Evolutionary conservation across 1,284 basidiomycete species (phyloP), one percentile per base, ranked within the genome.

Genomic region (Agroathelia rolfsii): DNA sequence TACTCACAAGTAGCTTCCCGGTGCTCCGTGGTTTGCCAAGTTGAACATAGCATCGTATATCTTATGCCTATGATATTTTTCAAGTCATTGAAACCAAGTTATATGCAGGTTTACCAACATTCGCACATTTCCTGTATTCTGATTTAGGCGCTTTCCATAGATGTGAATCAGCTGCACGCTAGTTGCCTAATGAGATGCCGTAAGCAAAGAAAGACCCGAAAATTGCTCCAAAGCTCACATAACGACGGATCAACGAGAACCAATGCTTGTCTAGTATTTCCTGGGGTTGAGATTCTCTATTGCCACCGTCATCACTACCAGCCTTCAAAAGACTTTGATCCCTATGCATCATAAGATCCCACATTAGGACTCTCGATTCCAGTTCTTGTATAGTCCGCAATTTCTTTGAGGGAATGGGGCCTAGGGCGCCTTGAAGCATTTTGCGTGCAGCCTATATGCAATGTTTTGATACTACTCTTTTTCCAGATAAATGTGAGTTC

Each of bases 221-320:
- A n/a, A 17, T 8, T 12, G 9, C n/a, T n/a, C n/a, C 6, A 3
- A 14, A 19, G 45, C 45, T 36, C 32, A 50, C 51, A 32, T 47
- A 54, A 34, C 49, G 43, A 20, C 50, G 42, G 20, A 51, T 34
- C 4, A 52, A 18, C 3, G 47, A 45, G 34, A 54, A 51, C 50
- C 50, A 52, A 33, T 51, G 51, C 10, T 22, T 32, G 31, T 52
- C 49, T 1, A 50, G 49, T 17, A 51, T 41, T 24, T 47, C 45
- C 20, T 40, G 41, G 21, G 42, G 38, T 11, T 36, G 37, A 11
- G 39, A 37, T 22, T 39, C 41, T n/a, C n/a, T n/a, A n/a, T n/a
- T n/a, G n/a, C n/a, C n/a, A n/a, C n/a, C n/a, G n/a, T n/a, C n/a
- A n/a, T n/a, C n/a, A 8, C 35, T 26, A 21, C 42, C 34, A 19